Evolutionary conservation across 192 early-diverging fungal species (phyloP), one percentile per base, ranked within the genome.

Genomic region (Podila horticola): DNA sequence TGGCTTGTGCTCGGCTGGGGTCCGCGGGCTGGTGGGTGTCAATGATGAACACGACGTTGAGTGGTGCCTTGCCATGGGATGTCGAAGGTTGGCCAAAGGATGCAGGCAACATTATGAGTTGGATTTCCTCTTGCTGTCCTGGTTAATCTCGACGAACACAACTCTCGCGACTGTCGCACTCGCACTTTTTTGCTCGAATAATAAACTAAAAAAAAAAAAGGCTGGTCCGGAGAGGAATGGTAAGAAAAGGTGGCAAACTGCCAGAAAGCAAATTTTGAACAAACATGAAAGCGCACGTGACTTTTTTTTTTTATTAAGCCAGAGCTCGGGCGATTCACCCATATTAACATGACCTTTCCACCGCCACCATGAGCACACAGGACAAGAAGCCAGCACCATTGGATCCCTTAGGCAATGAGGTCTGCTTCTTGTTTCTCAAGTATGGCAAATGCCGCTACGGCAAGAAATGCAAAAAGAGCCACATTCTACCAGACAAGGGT

Each of bases 351-450:
- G 41, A 45, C 41, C 4, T 17, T 17, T 45, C 4, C 38, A 41
- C 38, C 41, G 11, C 13, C 11, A 45, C 41, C 41, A 45, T 45
- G 41, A 45, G 41, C 41, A 45, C 13, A 26, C 19, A 72, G 28
- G 61, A 48, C 9, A 62, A 36, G 8, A 22, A 50, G 13, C 70
- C 66, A 13, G 34, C 70, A 20, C 75, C 60, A 11, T 62, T 79
- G 36, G 75, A 79, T 59, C 59, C 75, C 28, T 61, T 50, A 12
- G 77, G 77, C 11, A 81, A 72, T 41, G 77, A 89, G 55, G 63
- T 89, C 59, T 81, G 86, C 71, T 34, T 89, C 65, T 64, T 89
- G 73, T 69, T 85, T 77, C 63, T 88, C 69, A 68, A 88, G 48
- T 65, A 75, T 58, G 58, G 71, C 74, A 75, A 83, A 75, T 69